A percentile compares a stretch with the other conserved stretches of the same genome.
Conservation (phyloP, 768 basidiomycete genomes). For the Calocera cornea region DNA sequence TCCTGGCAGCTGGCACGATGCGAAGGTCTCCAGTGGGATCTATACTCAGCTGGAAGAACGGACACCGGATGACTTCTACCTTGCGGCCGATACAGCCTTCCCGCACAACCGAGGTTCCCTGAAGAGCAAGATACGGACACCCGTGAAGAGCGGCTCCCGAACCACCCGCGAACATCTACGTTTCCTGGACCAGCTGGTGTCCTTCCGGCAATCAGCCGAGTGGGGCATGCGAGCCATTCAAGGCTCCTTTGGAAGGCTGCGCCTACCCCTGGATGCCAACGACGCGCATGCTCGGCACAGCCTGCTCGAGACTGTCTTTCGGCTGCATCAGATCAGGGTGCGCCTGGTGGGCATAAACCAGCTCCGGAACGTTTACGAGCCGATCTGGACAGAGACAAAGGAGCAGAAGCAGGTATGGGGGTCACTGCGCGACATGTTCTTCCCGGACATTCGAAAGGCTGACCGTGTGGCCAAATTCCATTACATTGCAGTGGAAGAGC, state of each 20-base stretch:
- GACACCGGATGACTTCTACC: conserved; percentile 32
- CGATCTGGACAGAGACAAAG: conserved; percentile 23
- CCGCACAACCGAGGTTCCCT: conserved; percentile 26
- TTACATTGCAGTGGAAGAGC: background rate
- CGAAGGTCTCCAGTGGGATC: conserved; percentile 29
- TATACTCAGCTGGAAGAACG: conserved; percentile 24
- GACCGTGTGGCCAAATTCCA: conserved; percentile 30
- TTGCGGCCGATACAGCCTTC: conserved; percentile 37
- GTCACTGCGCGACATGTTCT: conserved; percentile 29
- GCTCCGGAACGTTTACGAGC: conserved; percentile 32
- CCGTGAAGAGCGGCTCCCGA: conserved; percentile 25
- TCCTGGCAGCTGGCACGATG: conserved; percentile 40
- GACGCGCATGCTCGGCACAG: conserved; percentile 18
- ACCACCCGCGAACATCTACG: background rate
- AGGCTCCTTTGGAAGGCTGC: conserved; percentile 34
- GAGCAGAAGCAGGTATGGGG: conserved; percentile 24
- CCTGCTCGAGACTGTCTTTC: conserved; percentile 28
- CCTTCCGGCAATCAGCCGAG: conserved; percentile 37
- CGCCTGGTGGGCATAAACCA: conserved; percentile 16
- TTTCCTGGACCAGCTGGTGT: conserved; percentile 30
- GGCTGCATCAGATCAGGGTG: conserved; percentile 27
- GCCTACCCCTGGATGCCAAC: conserved; percentile 30
- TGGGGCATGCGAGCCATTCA: conserved; percentile 38
- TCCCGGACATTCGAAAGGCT: conserved; percentile 23
- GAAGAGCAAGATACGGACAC: conserved; percentile 26